A percentile compares a stretch with the other conserved stretches of the same genome.
Evolutionary conservation across 768 basidiomycete species (phyloP).

Genomic region (Lyophyllum shimeji): DNA sequence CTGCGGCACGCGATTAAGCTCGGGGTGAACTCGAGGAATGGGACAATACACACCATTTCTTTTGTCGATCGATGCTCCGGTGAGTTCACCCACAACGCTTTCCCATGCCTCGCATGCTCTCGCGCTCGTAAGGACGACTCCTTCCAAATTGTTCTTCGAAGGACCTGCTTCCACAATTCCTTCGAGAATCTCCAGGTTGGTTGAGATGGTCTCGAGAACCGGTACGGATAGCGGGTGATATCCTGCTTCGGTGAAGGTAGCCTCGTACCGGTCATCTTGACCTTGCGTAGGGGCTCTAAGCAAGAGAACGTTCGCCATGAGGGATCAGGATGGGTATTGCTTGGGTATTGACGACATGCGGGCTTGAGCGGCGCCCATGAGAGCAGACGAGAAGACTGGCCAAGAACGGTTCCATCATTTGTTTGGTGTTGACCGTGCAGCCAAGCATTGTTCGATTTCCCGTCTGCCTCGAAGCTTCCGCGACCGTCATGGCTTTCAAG

Average conservation of each 20-base stretch:
- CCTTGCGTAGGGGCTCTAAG: slow-evolving; percentile 40
- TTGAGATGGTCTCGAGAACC: slow-evolving; percentile 65
- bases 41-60: slow-evolving; percentile 14
- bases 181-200: slow-evolving; percentile 46
- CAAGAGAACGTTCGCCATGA: slow-evolving; percentile 41
- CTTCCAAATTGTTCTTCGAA: slow-evolving; percentile 32
- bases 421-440: slow-evolving; percentile 3
- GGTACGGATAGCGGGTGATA: slow-evolving; percentile 62
- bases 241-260: slow-evolving; percentile 42
- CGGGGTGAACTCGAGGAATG: background rate
- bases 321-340: background rate
- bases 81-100: slow-evolving; percentile 35
- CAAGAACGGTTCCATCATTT: background rate
- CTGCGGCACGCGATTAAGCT: slow-evolving; percentile 20
- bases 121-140: slow-evolving; percentile 78
- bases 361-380: background rate
- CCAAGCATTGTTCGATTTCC: slow-evolving; percentile 7
- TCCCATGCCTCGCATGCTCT: slow-evolving; percentile 76
- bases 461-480: background rate
- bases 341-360: too few species aligned
- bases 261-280: slow-evolving; percentile 60
- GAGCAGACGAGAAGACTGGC: background rate
- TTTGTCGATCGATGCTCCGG: background rate
- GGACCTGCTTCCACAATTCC: slow-evolving; percentile 42
- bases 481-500: slow-evolving; percentile 41